These are phyloP conservation scores for Pichia phayaonensis DNA, from an alignment of 805 yeast genomes.

Conservation along the genomic window DNA sequence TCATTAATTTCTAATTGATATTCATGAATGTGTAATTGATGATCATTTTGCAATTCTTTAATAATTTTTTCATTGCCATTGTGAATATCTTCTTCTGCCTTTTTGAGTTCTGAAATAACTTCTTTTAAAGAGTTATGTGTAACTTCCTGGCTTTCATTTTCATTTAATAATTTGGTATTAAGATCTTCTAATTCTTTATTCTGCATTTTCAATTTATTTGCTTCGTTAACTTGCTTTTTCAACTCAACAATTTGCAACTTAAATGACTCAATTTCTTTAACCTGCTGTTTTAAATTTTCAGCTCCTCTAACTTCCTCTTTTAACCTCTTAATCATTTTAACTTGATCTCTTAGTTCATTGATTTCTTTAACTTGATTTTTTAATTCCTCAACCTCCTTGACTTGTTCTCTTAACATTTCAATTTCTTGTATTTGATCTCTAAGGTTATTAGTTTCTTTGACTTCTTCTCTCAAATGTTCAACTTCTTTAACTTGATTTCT, in stretches of 20 bases:
- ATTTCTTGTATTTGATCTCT: not conserved
- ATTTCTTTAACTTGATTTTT: not conserved
- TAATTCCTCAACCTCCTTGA: not conserved
- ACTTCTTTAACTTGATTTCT: not conserved
- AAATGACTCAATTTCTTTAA: not conserved
- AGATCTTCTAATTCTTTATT: not conserved
- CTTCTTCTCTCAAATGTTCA: not conserved
- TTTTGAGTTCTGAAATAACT: not conserved
- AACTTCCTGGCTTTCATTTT: not conserved
- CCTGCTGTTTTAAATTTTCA: not conserved
- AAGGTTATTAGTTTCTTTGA: not conserved
- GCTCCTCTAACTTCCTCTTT: not conserved
- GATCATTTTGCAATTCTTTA: not conserved
- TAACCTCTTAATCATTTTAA: not conserved
- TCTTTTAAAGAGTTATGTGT: not conserved
- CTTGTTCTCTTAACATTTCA: not conserved
- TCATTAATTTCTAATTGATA: not conserved
- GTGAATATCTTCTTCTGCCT: not conserved
- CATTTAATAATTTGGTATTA: not conserved
- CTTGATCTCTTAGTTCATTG: not conserved
- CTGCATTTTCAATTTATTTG: not conserved
- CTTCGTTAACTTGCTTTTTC: not conserved
- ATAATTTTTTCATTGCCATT: not conserved
- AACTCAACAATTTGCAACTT: not conserved
- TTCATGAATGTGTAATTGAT: not conserved